A percentile compares a stretch with the other conserved stretches of the same genome.
Evolutionary conservation across 2,329 filamentous ascomycete species (phyloP).

Genomic region (Aspergillus floridensis): DNA sequence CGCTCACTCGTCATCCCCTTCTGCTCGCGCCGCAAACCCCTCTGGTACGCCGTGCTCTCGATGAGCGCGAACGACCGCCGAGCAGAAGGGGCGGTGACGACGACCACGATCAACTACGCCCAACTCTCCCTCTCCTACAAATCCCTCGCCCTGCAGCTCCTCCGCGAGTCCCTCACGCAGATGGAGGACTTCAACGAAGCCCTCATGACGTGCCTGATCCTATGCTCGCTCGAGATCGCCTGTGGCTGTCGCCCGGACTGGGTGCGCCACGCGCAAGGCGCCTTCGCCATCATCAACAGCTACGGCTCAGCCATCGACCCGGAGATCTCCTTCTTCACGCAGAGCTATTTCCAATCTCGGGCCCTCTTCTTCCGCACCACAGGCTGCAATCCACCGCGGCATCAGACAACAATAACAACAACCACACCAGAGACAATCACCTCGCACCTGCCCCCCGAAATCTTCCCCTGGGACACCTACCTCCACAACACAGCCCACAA

Average conservation of each 20-base stretch:
- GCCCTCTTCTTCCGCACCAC: slow-evolving; percentile 1
- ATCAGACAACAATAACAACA: background rate
- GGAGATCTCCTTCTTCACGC: background rate
- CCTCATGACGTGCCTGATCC: slow-evolving; percentile 2
- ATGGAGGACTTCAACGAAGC: background rate
- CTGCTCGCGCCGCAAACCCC: background rate
- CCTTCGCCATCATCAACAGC: slow-evolving; percentile 3
- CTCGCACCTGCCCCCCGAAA: background rate
- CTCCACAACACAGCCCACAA: background rate
- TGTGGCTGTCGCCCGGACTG: slow-evolving; percentile 2
- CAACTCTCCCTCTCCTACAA: slow-evolving; percentile 1
- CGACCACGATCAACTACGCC: slow-evolving; percentile 2
- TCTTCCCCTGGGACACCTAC: background rate
- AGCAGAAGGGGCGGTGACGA: background rate
- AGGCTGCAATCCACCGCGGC: background rate
- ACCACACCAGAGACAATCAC: too few relatives aligned
- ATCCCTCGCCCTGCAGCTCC: background rate
- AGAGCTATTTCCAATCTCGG: slow-evolving; percentile 1
- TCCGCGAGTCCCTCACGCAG: background rate
- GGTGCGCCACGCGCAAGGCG: slow-evolving; percentile 1
- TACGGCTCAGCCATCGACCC: background rate
- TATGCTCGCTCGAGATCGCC: background rate
- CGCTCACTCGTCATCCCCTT: slow-evolving; percentile 2
- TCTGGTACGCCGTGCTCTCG: slow-evolving; percentile 3
- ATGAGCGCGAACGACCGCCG: slow-evolving; percentile 4